A percentile compares a stretch with the other conserved stretches of the same genome.
These are phyloP conservation scores for Withania somnifera DNA, from an alignment of 305 asterid species.

Conservation along the genomic window DNA sequence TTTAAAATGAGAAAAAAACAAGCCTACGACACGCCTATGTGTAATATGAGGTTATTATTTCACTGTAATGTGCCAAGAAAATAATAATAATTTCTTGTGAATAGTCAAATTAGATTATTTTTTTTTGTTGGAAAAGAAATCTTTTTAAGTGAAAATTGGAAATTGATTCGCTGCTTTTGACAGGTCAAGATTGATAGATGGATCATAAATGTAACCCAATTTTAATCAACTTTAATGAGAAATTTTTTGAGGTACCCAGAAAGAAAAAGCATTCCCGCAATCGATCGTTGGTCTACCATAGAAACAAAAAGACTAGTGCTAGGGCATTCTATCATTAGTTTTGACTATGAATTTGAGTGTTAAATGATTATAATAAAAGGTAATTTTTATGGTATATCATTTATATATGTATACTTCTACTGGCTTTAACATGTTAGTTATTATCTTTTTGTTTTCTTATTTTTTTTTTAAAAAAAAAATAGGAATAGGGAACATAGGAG, in stretches of 20 bases:
- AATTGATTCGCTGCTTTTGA: background rate
- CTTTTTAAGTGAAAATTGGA: background rate
- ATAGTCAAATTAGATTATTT: background rate
- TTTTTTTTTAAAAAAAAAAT: no score
- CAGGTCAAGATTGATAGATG: conserved; percentile 1
- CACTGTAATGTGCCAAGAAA: no score
- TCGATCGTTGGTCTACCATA: background rate
- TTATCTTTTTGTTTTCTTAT: no score
- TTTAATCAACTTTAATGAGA: background rate
- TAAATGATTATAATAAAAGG: background rate
- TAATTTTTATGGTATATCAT: no score
- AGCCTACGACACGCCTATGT: background rate
- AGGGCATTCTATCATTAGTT: background rate
- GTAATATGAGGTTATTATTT: background rate
- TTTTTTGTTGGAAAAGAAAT: no score
- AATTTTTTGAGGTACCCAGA: background rate
- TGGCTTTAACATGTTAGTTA: no score
- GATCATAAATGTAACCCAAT: background rate
- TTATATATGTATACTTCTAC: no score
- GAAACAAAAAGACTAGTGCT: background rate
- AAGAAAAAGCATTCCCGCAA: background rate
- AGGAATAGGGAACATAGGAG: no score
- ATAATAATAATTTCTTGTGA: no score
- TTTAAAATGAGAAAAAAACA: background rate
- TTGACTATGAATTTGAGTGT: background rate